Percentiles rank a stretch among this genome's conserved stretches.
phyloP scores from a whole-genome alignment of 1,139 yeast species.

The Nakaseomyces glabratus region DNA sequence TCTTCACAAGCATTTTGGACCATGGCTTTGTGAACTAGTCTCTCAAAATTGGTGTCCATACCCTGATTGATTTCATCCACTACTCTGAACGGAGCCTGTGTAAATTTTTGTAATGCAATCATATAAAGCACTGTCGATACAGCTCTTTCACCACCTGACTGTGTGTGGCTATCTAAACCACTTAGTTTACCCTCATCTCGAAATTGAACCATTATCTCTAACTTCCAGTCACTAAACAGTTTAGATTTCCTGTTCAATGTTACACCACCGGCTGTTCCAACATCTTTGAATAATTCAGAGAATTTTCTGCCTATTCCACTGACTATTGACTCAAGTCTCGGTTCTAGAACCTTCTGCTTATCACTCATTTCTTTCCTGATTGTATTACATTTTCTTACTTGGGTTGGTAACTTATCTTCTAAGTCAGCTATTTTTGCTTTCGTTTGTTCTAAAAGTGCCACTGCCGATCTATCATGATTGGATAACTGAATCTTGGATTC shows the following conservation, averaged over 20 bases:
- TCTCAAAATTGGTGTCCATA: constrained; percentile 91
- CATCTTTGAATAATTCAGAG: constrained; percentile 53
- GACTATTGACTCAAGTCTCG: constrained; percentile 45
- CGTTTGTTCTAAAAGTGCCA: constrained; percentile 33
- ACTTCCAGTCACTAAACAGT: constrained; percentile 65
- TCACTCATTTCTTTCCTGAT: constrained; percentile 35
- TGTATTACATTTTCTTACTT: constrained; percentile 25
- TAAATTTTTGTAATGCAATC: constrained; percentile 84
- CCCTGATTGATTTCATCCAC: constrained; percentile 99
- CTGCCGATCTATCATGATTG: constrained; percentile 36
- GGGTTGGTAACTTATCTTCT: constrained; percentile 26
- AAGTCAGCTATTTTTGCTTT: constrained; percentile 24
- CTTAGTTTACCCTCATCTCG: constrained; percentile 65
- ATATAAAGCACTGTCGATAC: constrained; percentile 87
- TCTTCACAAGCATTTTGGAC: constrained; percentile 74
- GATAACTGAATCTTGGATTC: constrained; percentile 33
- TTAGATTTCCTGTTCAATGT: constrained; percentile 42
- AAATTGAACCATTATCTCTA: constrained; percentile 79
- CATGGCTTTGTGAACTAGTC: constrained; percentile 76
- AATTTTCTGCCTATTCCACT: constrained; percentile 52
- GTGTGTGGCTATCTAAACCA: constrained; percentile 72
- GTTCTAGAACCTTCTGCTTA: constrained; percentile 47
- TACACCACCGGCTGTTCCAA: constrained; percentile 83
- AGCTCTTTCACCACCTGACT: constrained; percentile 97
- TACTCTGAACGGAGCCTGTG: constrained; percentile 85